A percentile compares a stretch with the other conserved stretches of the same genome.
phyloP scores from a whole-genome alignment of 2,329 filamentous ascomycete genomes.

The Cordyceps javanica region DNA sequence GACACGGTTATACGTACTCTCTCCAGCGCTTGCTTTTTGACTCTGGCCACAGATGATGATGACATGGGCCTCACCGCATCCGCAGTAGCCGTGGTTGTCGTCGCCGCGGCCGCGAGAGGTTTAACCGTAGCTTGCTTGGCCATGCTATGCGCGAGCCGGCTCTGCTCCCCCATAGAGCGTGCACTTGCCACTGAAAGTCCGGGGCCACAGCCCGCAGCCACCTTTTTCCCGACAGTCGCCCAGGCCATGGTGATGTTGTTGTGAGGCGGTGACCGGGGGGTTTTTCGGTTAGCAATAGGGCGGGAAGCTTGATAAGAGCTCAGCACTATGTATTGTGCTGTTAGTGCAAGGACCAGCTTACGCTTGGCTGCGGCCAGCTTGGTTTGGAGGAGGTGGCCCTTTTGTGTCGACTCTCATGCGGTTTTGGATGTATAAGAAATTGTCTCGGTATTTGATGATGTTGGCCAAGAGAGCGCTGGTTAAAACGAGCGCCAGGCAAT shows the following conservation, averaged over 20 bases:
- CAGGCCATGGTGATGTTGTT: slow-evolving; percentile 33
- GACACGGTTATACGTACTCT: slow-evolving; percentile 20
- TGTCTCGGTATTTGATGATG: not conserved
- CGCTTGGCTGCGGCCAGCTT: slow-evolving; percentile 11
- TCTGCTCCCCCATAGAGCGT: slow-evolving; percentile 8
- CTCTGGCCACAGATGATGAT: slow-evolving; percentile 23
- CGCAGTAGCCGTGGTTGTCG: not conserved
- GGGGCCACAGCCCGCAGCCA: slow-evolving; percentile 24
- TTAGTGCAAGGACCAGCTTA: not conserved
- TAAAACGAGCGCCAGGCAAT: not conserved
- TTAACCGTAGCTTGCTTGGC: not conserved
- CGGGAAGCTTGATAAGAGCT: not conserved
- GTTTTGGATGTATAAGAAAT: not conserved
- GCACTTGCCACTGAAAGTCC: slow-evolving; percentile 12
- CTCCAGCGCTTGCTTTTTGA: slow-evolving; percentile 27
- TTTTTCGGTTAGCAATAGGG: not conserved
- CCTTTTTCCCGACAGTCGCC: slow-evolving; percentile 34
- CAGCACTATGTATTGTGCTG: not conserved
- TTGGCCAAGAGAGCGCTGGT: not conserved
- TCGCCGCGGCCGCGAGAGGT: slow-evolving; percentile 12
- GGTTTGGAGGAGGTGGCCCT: not conserved
- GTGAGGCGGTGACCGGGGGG: slow-evolving; percentile 14
- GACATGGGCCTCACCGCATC: slow-evolving; percentile 23
- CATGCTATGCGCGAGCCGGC: slow-evolving; percentile 3
- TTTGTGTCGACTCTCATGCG: not conserved